A percentile compares a stretch with the other conserved stretches of the same genome.
phyloP scores from a whole-genome alignment of 169 alveolate species.

The Miamiensis avidus region DNA sequence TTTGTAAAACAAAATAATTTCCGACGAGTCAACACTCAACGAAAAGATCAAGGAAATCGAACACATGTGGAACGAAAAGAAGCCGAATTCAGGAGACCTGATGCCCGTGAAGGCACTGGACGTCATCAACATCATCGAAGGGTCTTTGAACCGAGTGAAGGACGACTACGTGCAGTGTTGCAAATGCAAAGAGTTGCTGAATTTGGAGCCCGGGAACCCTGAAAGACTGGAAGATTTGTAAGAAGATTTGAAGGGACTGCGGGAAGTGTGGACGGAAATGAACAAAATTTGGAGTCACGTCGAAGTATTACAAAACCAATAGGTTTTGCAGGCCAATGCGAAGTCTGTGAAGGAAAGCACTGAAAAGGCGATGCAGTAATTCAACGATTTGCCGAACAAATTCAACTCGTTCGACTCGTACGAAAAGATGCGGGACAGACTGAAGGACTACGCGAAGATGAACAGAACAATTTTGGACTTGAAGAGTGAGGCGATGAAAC shows the following conservation, averaged over 20 bases:
- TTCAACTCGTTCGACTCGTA: constrained; percentile 92
- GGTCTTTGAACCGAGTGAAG: constrained; percentile 50
- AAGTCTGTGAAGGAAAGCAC: constrained; percentile 85
- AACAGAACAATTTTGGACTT: constrained; percentile 82
- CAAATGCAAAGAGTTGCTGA: constrained; percentile 85
- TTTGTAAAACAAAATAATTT: constrained; percentile 65
- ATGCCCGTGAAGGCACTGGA: constrained; percentile 77
- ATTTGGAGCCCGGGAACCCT: constrained; percentile 81
- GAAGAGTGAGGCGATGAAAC: constrained; percentile 96
- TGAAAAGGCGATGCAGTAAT: constrained; percentile 85
- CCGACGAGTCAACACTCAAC: constrained; percentile 70
- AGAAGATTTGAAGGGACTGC: constrained; percentile 86
- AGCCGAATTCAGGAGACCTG: constrained; percentile 74
- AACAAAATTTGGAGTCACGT: constrained; percentile 80
- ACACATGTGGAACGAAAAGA: constrained; percentile 77
- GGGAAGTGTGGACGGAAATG: constrained; percentile 91
- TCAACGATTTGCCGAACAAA: constrained; percentile 86
- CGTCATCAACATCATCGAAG: constrained; percentile 61
- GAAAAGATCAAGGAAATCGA: constrained; percentile 80
- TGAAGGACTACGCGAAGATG: constrained; percentile 63
- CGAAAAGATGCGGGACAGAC: constrained; percentile 86
- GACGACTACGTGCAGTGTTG: constrained; percentile 77
- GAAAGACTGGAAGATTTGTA: constrained; percentile 83
- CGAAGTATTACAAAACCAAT: constrained; percentile 81
- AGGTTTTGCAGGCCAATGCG: constrained; percentile 83